Conservation (phyloP, 2,329 filamentous ascomycete genomes). For the Thelonectria rubi region DNA sequence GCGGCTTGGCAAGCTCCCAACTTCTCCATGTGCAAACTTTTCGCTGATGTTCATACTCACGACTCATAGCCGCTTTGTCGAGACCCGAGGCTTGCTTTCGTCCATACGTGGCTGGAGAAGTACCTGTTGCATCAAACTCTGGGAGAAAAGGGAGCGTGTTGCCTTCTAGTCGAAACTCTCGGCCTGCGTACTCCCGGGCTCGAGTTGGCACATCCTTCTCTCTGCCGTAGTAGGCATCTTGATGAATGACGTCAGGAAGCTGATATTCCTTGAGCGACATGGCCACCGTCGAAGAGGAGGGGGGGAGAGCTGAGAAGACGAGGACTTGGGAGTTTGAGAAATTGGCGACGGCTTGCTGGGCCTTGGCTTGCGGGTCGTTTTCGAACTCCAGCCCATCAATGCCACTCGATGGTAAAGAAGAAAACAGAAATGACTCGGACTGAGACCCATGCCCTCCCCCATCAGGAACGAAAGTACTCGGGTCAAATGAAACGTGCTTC, state of each 20-base stretch:
- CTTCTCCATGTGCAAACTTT: conserved; percentile 62
- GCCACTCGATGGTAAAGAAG: conserved; percentile 28
- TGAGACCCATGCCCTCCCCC: conserved; percentile 14
- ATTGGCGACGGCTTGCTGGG: conserved; percentile 28
- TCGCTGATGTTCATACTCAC: conserved; percentile 57
- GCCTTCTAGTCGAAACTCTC: conserved; percentile 81
- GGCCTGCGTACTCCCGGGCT: conserved; percentile 84
- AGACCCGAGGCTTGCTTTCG: conserved; percentile 56
- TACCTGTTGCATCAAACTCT: conserved; percentile 73
- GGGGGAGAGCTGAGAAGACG: conserved; percentile 41
- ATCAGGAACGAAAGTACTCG: conserved; percentile 18
- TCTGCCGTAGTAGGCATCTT: conserved; percentile 85
- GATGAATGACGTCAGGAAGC: conserved; percentile 77
- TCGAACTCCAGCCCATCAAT: conserved; percentile 9
- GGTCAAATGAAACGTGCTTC: conserved; percentile 40
- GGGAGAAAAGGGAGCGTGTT: conserved; percentile 82
- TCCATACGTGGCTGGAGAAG: conserved; percentile 64
- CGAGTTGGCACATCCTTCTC: conserved; percentile 84
- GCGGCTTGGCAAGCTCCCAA: conserved; percentile 80
- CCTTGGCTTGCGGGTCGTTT: conserved; percentile 19
- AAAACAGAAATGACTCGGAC: conserved; percentile 23
- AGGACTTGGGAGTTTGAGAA: conserved; percentile 28
- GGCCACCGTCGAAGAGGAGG: conserved; percentile 37
- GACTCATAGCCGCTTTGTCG: conserved; percentile 62
- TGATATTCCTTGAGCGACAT: conserved; percentile 37